A percentile compares a stretch with the other conserved stretches of the same genome.
These are phyloP conservation scores for Silene uniflora DNA, from an alignment of 148 eudicot genomes.

Conservation along the genomic window DNA sequence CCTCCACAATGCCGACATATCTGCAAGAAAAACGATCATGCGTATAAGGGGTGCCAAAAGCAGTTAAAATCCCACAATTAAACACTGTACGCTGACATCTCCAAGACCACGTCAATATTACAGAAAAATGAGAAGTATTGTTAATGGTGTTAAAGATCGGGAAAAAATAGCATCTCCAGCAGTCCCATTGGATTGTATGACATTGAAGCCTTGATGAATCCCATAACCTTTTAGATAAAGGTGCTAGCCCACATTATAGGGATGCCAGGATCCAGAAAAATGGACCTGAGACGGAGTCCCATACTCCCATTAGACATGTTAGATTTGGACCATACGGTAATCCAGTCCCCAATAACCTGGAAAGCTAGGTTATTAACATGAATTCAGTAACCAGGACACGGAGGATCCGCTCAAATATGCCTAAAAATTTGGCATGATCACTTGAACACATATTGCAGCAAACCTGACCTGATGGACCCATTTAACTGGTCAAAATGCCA, in stretches of 20 bases:
- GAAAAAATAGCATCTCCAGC: not conserved
- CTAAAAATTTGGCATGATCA: not conserved
- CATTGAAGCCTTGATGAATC: not conserved
- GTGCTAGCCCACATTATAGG: not conserved
- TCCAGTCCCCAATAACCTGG: not conserved
- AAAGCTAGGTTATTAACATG: not conserved
- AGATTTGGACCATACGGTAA: not conserved
- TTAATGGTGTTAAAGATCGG: not conserved
- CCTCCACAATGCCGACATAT: constrained; percentile 96
- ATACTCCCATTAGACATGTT: not conserved
- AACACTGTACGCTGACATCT: too few relatives aligned
- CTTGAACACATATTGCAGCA: not conserved
- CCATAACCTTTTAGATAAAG: not conserved
- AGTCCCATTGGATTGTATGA: not conserved
- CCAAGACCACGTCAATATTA: not conserved
- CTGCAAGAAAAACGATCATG: constrained; percentile 31
- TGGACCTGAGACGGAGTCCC: not conserved
- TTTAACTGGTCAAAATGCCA: not conserved
- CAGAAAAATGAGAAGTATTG: not conserved
- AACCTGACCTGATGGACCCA: not conserved
- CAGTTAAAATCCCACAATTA: too few relatives aligned
- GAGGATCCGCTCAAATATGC: not conserved
- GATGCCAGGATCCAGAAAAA: not conserved
- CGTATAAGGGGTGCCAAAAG: too few relatives aligned
- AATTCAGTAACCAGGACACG: not conserved